Percentiles rank a stretch among this genome's conserved stretches.
These are phyloP conservation scores for Azolla pinnata DNA, from an alignment of 75 land plant species.

Conservation along the genomic window DNA sequence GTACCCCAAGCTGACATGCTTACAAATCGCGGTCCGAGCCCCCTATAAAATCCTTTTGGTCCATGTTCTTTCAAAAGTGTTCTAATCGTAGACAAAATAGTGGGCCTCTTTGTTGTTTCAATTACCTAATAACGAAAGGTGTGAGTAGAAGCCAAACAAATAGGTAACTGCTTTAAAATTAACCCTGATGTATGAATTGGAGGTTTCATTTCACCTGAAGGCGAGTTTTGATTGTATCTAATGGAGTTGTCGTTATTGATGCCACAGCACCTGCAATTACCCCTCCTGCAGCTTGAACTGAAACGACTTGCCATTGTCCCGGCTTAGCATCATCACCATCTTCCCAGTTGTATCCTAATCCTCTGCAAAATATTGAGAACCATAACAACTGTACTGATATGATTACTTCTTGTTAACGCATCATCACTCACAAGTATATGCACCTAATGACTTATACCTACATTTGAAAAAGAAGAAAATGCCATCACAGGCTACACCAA, in stretches of 20 bases:
- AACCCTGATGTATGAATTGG: too few species aligned
- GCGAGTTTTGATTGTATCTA: constrained; percentile 98
- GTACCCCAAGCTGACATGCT: constrained; percentile 99
- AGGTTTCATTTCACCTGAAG: constrained; percentile 49
- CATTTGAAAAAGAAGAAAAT: too few species aligned
- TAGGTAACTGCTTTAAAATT: not conserved
- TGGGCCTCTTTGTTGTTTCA: constrained; percentile 36
- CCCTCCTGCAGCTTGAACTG: constrained; percentile 83
- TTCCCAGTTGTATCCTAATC: constrained; percentile 33
- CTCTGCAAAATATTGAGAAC: constrained; percentile 27
- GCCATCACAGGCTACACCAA: too few species aligned
- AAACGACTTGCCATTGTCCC: constrained; percentile 35
- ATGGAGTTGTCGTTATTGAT: constrained; percentile 73
- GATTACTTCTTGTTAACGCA: too few species aligned
- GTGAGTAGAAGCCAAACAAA: not conserved
- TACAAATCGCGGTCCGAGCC: constrained; percentile 82
- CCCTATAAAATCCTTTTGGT: constrained; percentile 85
- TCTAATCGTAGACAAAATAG: constrained; percentile 47
- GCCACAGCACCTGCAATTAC: constrained; percentile 72
- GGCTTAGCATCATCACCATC: constrained; percentile 32
- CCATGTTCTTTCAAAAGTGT: constrained; percentile 69
- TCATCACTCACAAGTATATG: too few species aligned
- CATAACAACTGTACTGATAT: not conserved
- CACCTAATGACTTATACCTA: too few species aligned
- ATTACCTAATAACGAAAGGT: constrained; percentile 37